A percentile compares a stretch with the other conserved stretches of the same genome.
Conservation (phyloP, 2,329 filamentous ascomycete genomes). For the Calonectria henricotiae region DNA sequence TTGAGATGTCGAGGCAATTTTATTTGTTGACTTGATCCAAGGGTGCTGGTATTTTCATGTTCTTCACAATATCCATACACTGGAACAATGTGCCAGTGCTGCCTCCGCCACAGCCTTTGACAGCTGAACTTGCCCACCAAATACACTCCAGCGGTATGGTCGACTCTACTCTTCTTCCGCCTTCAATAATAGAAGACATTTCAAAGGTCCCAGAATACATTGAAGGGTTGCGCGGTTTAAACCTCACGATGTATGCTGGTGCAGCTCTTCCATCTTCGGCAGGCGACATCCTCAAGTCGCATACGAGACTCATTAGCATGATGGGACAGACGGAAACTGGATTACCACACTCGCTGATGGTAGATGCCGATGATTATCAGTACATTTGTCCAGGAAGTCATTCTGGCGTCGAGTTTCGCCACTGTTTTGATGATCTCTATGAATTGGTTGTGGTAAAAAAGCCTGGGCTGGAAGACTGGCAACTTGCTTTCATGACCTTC, state of each 20-base stretch:
- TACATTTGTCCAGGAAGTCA: constrained; percentile 5
- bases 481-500: constrained; percentile 3
- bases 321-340: constrained; percentile 13
- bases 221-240: not conserved
- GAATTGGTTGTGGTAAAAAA: constrained; percentile 5
- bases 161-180: constrained; percentile 6
- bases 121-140: constrained; percentile 8
- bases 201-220: not conserved
- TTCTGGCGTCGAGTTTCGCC: constrained; percentile 10
- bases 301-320: constrained; percentile 14
- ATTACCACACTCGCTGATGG: constrained; percentile 5
- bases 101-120: constrained; percentile 1
- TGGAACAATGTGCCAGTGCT: constrained; percentile 13
- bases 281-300: constrained; percentile 7
- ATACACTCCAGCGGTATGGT: constrained; percentile 1
- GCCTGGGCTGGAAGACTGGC: constrained; percentile 4
- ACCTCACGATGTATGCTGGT: constrained; percentile 1
- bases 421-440: constrained; percentile 16
- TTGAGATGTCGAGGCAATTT: too few relatives aligned
- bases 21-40: not conserved
- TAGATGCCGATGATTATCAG: constrained; percentile 11
- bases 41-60: constrained; percentile 10
- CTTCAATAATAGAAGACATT: constrained; percentile 13
- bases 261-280: constrained; percentile 2
- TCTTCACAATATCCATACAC: constrained; percentile 2